A percentile compares a stretch with the other conserved stretches of the same genome.
Conservation (phyloP, 129 eudicot species). For the Ambrosia trifida region DNA sequence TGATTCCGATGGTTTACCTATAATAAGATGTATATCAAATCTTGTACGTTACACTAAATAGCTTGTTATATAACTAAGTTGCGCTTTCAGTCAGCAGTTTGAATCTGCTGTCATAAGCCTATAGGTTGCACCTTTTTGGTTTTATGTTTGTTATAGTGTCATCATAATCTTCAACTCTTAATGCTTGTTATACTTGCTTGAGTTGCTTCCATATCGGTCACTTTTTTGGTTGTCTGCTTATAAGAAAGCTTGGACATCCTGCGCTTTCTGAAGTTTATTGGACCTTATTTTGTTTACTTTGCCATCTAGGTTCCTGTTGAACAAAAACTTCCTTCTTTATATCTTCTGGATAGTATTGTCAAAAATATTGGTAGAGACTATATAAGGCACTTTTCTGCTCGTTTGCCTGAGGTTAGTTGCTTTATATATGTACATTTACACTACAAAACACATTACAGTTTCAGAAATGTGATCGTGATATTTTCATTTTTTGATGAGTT, state of each 20-base stretch:
- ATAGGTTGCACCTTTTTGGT: constrained; percentile 4
- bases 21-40: background rate
- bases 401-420: constrained; percentile 79
- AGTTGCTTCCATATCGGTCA: background rate
- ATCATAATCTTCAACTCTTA: constrained; percentile 17
- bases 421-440: constrained; percentile 1
- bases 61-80: background rate
- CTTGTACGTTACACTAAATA: background rate
- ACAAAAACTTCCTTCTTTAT: constrained; percentile 84
- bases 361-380: constrained; percentile 92
- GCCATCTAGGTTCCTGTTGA: constrained; percentile 72
- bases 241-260: background rate
- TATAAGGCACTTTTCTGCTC: constrained; percentile 67
- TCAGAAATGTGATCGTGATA: background rate
- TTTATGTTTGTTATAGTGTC: background rate
- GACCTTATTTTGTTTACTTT: constrained; percentile 27
- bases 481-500: constrained; percentile 7
- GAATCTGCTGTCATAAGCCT: constrained; percentile 6
- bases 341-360: constrained; percentile 95
- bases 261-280: constrained; percentile 2
- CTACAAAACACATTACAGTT: background rate
- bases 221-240: constrained; percentile 4
- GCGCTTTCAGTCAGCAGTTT: background rate
- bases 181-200: constrained; percentile 6
- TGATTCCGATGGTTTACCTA: background rate